Base-by-base conservation (phyloP, 1,139 yeast genomes). In the Candida mesenterica region DNA sequence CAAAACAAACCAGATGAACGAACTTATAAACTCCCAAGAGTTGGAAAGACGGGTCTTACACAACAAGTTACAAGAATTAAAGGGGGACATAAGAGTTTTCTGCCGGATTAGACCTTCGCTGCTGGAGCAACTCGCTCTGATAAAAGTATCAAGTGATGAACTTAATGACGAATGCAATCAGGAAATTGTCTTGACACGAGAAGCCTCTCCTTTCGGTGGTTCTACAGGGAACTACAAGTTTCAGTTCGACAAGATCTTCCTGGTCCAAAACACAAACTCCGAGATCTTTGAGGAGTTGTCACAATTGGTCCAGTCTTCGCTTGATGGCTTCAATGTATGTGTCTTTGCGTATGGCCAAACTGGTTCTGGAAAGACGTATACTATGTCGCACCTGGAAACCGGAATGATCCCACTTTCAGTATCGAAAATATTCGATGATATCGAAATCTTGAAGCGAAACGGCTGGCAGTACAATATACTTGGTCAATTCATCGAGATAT, bases 311-410 rank as follows among this genome's bases (percentile, higher is more conserved):
- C 97, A 89, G 57, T 84, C 95, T 37, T 86, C 95, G 0, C 59
- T 92, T 20, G 96, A 92, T 62, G 98, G 98, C 0, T 82, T 71
- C 53, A 89, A 89, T 50, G 96, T 88, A 3, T 89, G 97, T 57
- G 89, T 92, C 2, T 89, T 92, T 65, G 96, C 98, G 0, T 92
- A 92, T 59, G 98, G 98, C 0, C 98, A 92, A 61, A 92, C 98
- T 0, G 97, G 98, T 0, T 89, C 97, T 0, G 98, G 98, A 3
- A 92, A 92, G 55, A 90, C 97, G 0, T 82, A 65, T 55, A 92
- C 98, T 0, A 92, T 92, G 98, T 76, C 94, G 1, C 73, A 72
- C 30, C 65, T 76, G 0, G 49, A 60, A 3, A 82, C 80, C 51
- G 98, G 98, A 15, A 79, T 92, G 71, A 87, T 90, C 24, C 90